Evolutionary conservation across 1,139 yeast species (phyloP), one percentile per base, ranked within the genome.

Genomic region (Komagataea norvegica): DNA sequence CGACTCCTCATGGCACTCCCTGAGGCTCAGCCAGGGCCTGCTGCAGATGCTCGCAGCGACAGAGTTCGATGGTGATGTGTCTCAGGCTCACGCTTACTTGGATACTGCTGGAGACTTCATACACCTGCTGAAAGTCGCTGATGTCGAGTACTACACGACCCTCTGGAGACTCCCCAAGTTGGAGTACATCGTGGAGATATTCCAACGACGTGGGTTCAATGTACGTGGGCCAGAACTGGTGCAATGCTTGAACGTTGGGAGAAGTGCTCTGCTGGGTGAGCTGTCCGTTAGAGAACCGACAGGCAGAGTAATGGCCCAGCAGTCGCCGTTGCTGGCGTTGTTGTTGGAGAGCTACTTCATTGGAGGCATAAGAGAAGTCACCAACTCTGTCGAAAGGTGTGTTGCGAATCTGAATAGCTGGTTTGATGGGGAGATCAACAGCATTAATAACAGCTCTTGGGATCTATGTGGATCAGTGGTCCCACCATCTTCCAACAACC

Each of bases 1-100:
- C 1, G 84, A 77, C 45, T 68, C 75, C 0, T 63, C 78, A 18
- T 78, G 84, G 85, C 85, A 78, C 51, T 75, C 82, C 0, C 55
- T 78, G 14, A 65, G 74, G 3, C 49, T 70, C 16, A 55, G 62
- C 10, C 73, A 76, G 51, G 84, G 85, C 0, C 48, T 78, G 14
- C 55, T 78, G 25, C 52, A 62, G 24, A 67, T 67, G 49, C 47
- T 77, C 41, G 65, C 75, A 0, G 61, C 56, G 21, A 50, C 64
- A 33, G 84, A 77, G 40, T 76, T 76, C 48, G 62, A 58, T 37
- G 78, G 76, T 0, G 66, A 70, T 40, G 46, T 25, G n/a, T 54
- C 57, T 2, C 49, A 53, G 3, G 82, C 83, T 0, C 85, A 78
- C 49, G 46, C 59, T 6, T 66, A 62, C 31, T 51, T 76, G 13